Base-by-base conservation (phyloP, 768 basidiomycete species). In the Suillus subalutaceus region DNA sequence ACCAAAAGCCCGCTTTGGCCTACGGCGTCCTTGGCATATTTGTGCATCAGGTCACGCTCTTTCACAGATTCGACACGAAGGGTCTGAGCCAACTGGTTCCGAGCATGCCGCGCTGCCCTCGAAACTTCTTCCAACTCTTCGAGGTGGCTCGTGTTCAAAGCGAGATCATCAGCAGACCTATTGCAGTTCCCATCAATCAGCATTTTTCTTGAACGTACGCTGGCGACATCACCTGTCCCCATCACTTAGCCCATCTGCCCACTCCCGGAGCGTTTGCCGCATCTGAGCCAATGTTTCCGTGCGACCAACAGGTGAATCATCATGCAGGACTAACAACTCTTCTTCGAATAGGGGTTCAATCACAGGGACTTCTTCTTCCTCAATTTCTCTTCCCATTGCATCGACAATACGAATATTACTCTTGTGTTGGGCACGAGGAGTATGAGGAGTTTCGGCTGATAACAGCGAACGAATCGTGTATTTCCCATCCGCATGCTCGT, bases 311-410 rank as follows among this genome's bases (percentile, higher is more conserved):
- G 70, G 65, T 35, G 10, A 57, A 62, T 72, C 67, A 64, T 78
- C 73, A 38, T 68, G 73, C 62, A 67, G 46, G 64, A 67, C 46
- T 60, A 73, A 73, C 56, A 67, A 4, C 59, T 74, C 70, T 64
- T 69, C 66, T 57, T 71, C 71, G 63, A 70, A 62, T 18, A 61
- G 69, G 65, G 50, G 67, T 65, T 73, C 63, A 67, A 64, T 35
- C 66, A 56, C 62, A 64, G 56, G 67, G 37, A 69, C 65, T 38
- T 66, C 41, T 9, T 68, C 55, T 53, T 79, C 80, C 63, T 83
- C 81, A 18, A 90, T 79, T 69, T 88, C 86, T 62, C 79, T 83
- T 9, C 90, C 91, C 85, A 90, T 87, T 6, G 88, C 88, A 72
- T 93, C 90, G 50, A 91, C 83, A 41, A 92, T 78, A 52, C 89